phyloP scores from a whole-genome alignment of 1,284 basidiomycete species.

The Ceratobasidium theobromae region DNA sequence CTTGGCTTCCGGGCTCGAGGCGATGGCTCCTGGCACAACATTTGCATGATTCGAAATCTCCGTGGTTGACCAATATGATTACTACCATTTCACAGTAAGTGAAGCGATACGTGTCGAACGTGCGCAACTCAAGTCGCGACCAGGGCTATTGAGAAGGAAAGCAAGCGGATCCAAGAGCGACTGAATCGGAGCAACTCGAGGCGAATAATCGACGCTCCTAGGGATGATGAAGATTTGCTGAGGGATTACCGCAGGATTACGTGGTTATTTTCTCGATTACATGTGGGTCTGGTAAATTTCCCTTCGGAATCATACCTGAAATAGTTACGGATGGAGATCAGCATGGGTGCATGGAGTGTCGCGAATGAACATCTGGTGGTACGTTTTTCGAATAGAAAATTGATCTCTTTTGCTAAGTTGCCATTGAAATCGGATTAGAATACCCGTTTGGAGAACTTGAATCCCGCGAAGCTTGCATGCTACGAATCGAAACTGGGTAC shows the following conservation, averaged over 20 bases:
- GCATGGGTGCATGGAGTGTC: background rate
- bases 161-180: background rate
- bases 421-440: background rate
- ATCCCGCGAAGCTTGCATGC: background rate
- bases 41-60: background rate
- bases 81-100: background rate
- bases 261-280: background rate
- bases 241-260: background rate
- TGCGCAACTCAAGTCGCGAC: background rate
- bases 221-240: background rate
- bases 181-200: background rate
- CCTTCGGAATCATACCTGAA: background rate
- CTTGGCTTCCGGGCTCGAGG: background rate
- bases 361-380: background rate
- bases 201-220: background rate
- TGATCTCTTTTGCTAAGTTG: background rate
- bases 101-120: background rate
- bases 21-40: background rate
- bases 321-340: background rate
- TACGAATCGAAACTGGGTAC: background rate
- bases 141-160: background rate
- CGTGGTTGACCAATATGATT: background rate
- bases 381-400: background rate
- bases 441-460: background rate
- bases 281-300: background rate